Evolutionary conservation across 1,284 basidiomycete genomes (phyloP).

Genomic region (Lentinula novae-zelandiae): DNA sequence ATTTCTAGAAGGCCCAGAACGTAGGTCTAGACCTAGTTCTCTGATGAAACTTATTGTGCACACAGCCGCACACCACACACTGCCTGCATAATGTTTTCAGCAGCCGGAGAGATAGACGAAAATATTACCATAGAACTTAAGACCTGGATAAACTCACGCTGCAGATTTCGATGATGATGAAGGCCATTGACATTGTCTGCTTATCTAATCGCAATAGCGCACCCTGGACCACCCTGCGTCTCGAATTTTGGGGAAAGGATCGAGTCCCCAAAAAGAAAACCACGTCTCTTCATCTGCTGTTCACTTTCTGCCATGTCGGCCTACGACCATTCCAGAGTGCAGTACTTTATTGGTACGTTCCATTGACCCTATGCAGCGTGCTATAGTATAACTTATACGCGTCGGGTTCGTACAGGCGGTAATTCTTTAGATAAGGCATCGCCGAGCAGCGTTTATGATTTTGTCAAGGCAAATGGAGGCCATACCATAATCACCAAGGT

Average conservation of each 20-base stretch:
- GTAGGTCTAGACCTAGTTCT: too few relatives aligned
- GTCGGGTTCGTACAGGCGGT: conserved; percentile 59
- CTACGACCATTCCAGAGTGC: conserved; percentile 76
- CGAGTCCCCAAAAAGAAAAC: not conserved
- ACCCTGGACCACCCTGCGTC: not conserved
- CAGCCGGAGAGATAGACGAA: too few relatives aligned
- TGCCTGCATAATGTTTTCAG: too few relatives aligned
- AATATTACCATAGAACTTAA: too few relatives aligned
- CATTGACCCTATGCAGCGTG: conserved; percentile 6
- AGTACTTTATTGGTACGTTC: conserved; percentile 77
- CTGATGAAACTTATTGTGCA: too few relatives aligned
- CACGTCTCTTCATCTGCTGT: not conserved
- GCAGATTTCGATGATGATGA: not conserved
- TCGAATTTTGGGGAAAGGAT: conserved; percentile 1
- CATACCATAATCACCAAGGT: conserved; percentile 99
- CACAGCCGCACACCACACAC: too few relatives aligned
- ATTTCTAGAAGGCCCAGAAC: too few relatives aligned
- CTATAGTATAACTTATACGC: conserved; percentile 13
- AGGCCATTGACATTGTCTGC: not conserved
- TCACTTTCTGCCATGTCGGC: conserved; percentile 45
- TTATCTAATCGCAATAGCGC: not conserved
- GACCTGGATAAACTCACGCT: too few relatives aligned
- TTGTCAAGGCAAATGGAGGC: conserved; percentile 88
- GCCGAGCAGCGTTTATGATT: conserved; percentile 81
- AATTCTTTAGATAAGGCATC: conserved; percentile 87